Base-by-base conservation (phyloP, 805 yeast genomes). In the Hemisphaericaspora nanyangensis region DNA sequence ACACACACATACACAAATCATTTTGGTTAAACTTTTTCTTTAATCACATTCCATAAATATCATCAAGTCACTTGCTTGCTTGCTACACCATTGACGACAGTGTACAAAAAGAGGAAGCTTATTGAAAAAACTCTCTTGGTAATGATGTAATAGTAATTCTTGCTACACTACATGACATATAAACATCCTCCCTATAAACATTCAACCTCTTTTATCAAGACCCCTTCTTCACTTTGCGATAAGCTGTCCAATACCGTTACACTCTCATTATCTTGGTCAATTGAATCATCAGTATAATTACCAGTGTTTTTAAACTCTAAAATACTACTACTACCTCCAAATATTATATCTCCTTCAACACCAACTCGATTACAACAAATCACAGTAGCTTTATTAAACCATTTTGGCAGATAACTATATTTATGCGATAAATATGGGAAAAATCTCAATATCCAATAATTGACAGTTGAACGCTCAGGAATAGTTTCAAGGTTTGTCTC, bases 371-470 rank as follows among this genome's bases (percentile, higher is more conserved):
- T 88, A 49, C 88, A 78, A 5, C 79, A 53, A 0, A 82, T 74
- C 10, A 82, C 55, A 2, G 64, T 54, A 3, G 61, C 63, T 16
- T 49, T 52, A 6, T 50, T 35, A 16, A 32, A 45, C 36, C 51
- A 49, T 34, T 52, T 53, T 5, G 57, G 56, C 4, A 57, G 45
- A 29, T 42, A 43, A 40, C 61, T 56, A 19, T 40, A 38, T 6
- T 51, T 53, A 49, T 71, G 73, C 34, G 60, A 60, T 48, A 80
- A 55, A 42, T 79, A 75, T 2, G 93, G 95, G 49, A 74, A 65
- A 49, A 85, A 73, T 31, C 97, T 62, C 25, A 77, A 49, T 4
- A 85, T 66, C 95, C 96, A 89, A 60, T 86, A 89, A 49, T 80
- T 66, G 10, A 85, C 55, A 16, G 80, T 81, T 4, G 66, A 51